These are phyloP conservation scores for Tylopilus sp. DNA, from an alignment of 768 basidiomycete genomes.

Conservation along the genomic window DNA sequence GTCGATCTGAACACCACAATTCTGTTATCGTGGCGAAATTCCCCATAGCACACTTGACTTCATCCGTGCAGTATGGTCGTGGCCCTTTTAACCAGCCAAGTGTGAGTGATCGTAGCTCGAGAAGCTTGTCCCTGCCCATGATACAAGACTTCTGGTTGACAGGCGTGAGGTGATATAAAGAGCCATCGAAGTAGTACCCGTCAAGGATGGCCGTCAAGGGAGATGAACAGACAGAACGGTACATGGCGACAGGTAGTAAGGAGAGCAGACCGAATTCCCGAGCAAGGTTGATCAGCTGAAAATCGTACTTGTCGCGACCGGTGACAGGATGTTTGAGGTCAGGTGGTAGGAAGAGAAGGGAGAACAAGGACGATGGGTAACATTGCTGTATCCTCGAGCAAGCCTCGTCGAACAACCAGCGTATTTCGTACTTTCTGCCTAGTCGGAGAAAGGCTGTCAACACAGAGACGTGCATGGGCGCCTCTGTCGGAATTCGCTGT, in stretches of 20 bases:
- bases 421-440: constrained; percentile 25
- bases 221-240: constrained; percentile 18
- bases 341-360: constrained; percentile 23
- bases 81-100: constrained; percentile 19
- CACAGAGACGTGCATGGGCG: constrained; percentile 20
- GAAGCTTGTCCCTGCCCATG: constrained; percentile 22
- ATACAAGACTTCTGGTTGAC: constrained; percentile 24
- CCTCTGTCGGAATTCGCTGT: constrained; percentile 18
- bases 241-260: constrained; percentile 23
- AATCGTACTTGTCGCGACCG: constrained; percentile 25
- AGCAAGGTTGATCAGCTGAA: constrained; percentile 24
- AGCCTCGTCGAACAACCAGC: constrained; percentile 22
- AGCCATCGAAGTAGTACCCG: constrained; percentile 21
- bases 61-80: constrained; percentile 15
- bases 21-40: constrained; percentile 22
- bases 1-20: constrained; percentile 19
- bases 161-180: constrained; percentile 15
- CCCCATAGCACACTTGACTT: constrained; percentile 20
- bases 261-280: constrained; percentile 22
- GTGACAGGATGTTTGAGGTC: constrained; percentile 18
- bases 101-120: constrained; percentile 18
- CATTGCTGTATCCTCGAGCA: constrained; percentile 12
- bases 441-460: constrained; percentile 22
- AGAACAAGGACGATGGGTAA: constrained; percentile 21
- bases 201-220: constrained; percentile 22